Conservation (phyloP, 352 stramenopile species). For the Pythium plurisporium region DNA sequence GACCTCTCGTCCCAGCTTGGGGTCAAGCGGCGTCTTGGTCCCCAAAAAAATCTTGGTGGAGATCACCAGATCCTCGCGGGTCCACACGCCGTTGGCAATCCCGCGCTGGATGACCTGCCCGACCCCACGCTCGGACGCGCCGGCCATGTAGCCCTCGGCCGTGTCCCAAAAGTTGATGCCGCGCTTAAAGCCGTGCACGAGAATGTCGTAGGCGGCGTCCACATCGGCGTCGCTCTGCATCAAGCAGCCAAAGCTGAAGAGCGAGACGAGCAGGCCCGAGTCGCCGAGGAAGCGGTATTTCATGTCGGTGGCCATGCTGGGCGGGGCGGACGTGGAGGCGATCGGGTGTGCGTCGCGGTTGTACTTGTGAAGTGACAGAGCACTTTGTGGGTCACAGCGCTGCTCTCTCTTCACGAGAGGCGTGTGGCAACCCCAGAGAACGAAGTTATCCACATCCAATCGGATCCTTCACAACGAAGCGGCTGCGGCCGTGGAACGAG, state of each 20-base stretch:
- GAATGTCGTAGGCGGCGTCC: conserved; percentile 11
- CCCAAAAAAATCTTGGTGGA: conserved; percentile 61
- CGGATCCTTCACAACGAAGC: too few relatives aligned
- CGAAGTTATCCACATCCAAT: too few relatives aligned
- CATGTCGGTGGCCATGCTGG: too few relatives aligned
- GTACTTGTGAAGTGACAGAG: too few relatives aligned
- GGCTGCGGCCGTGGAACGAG: too few relatives aligned
- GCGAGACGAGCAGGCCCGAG: conserved; percentile 23
- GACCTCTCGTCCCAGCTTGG: too few relatives aligned
- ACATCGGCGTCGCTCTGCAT: conserved; percentile 4
- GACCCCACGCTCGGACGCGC: conserved; percentile 33
- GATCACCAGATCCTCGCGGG: conserved; percentile 50
- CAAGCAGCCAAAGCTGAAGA: conserved; percentile 10
- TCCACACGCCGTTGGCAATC: conserved; percentile 24
- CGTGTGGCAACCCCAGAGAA: too few relatives aligned
- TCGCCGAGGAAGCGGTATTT: conserved; percentile 29
- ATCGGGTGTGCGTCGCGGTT: too few relatives aligned
- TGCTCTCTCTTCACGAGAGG: too few relatives aligned
- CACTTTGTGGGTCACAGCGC: too few relatives aligned
- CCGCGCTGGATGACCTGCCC: conserved; percentile 28
- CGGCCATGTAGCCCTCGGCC: conserved; percentile 34
- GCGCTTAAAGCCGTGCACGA: conserved; percentile 9
- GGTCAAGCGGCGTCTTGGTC: too few relatives aligned
- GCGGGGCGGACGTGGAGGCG: too few relatives aligned
- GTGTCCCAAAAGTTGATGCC: conserved; percentile 65